Percentiles rank a stretch among this genome's conserved stretches.
Evolutionary conservation across 768 basidiomycete species (phyloP).

Genomic region (Candolleomyces efflorescens): DNA sequence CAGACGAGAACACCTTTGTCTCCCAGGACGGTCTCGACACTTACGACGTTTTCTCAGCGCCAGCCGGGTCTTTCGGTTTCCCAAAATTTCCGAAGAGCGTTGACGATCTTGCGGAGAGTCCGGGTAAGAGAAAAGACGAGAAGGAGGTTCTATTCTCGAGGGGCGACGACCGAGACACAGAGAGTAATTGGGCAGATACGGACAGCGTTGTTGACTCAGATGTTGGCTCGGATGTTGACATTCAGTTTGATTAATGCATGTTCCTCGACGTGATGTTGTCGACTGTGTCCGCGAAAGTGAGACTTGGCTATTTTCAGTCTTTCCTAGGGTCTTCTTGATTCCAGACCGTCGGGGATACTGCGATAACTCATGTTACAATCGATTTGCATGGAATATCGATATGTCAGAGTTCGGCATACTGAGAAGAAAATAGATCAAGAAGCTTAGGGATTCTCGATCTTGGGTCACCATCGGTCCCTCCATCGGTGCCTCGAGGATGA

Average conservation of each 20-base stretch:
- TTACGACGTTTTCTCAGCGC: not conserved
- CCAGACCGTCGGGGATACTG: too few relatives aligned
- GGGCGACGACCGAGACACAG: slow-evolving; percentile 1
- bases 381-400: not conserved
- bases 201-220: slow-evolving; percentile 8
- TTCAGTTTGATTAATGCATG: not conserved
- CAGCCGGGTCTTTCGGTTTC: not conserved
- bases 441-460: not conserved
- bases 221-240: not conserved
- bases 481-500: not conserved
- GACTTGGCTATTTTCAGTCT: too few relatives aligned
- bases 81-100: not conserved
- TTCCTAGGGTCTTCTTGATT: too few relatives aligned
- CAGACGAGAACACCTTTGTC: not conserved
- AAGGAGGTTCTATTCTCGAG: not conserved
- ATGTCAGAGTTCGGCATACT: not conserved
- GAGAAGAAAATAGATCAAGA: not conserved
- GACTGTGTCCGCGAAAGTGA: too few relatives aligned
- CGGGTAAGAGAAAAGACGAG: not conserved
- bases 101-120: not conserved
- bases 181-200: slow-evolving; percentile 8
- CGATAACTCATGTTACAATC: too few relatives aligned
- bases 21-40: not conserved
- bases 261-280: not conserved
- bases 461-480: too few relatives aligned